Base-by-base conservation (phyloP, 768 basidiomycete genomes). In the Phanerochaete carnosa region DNA sequence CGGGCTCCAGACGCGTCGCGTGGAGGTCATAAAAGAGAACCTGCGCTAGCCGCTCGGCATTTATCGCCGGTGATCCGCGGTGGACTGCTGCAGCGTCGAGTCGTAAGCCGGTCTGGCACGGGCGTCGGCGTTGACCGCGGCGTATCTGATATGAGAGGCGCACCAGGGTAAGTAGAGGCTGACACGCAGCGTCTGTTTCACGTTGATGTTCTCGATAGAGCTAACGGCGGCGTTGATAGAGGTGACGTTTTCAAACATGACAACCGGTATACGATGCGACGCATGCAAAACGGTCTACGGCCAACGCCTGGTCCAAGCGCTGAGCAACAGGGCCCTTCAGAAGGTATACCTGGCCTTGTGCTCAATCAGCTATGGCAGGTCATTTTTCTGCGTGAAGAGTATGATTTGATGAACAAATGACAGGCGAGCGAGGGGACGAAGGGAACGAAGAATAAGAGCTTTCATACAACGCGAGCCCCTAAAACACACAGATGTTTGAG, bases 1-100 rank as follows among this genome's bases (percentile, higher is more conserved):
- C 45, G 65, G 71, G 35, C 70, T 81, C 9, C 77, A 78, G 39
- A 57, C 72, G 22, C 72, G 66, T 19, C 70, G 80, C 23, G 66
- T 66, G 39, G 67, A 71, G 2, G 71, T 74, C 11, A 71, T 80
- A 45, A 76, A 66, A 49, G 59, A 59, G 15, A 47, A 72, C 26
- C 58, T 74, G 26, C 50, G 62, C 7, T 30, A 63, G 8, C 69
- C 68, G 26, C 73, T 72, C 7, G 6, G 22, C 54, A 57, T 22
- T 72, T 72, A 53, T 30, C 55, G n/a, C n/a, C n/a, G n/a, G n/a
- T n/a, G n/a, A n/a, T n/a, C 32, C 60, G 65, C 3, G 66, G 61
- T 25, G 3, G 32, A 28, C 15, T 16, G 35, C 3, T 70, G 71
- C 63, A 58, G 47, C 26, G 57, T 61, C 5, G 52, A 15, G 22